These are phyloP conservation scores for Ustulina deusta DNA, from an alignment of 2,329 filamentous ascomycete species.

Conservation along the genomic window DNA sequence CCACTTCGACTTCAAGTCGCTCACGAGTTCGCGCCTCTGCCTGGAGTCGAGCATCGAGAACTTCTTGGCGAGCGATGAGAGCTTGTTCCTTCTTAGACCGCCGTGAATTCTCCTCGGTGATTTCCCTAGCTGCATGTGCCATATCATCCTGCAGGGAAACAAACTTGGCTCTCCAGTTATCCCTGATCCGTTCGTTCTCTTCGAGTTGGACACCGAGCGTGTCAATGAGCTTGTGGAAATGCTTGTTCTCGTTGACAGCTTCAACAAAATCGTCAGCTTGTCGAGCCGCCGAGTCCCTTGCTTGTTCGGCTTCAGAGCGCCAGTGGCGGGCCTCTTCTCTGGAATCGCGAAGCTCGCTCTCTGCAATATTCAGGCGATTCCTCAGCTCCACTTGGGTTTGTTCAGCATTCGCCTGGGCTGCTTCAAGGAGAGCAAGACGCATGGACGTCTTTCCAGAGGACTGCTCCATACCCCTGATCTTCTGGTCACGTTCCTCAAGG, in stretches of 20 bases:
- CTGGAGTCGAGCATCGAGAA: slow-evolving; percentile 80
- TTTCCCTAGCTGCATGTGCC: slow-evolving; percentile 79
- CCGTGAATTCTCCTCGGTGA: slow-evolving; percentile 83
- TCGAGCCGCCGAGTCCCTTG: slow-evolving; percentile 63
- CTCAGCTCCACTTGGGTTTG: slow-evolving; percentile 67
- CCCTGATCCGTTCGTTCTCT: slow-evolving; percentile 85
- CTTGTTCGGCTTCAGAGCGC: slow-evolving; percentile 71
- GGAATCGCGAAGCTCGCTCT: slow-evolving; percentile 66
- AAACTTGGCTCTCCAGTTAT: slow-evolving; percentile 86
- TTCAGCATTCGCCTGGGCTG: slow-evolving; percentile 70
- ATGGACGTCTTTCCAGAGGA: slow-evolving; percentile 66
- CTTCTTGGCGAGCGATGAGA: slow-evolving; percentile 81
- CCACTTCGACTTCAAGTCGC: slow-evolving; percentile 74
- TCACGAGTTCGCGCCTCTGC: slow-evolving; percentile 78
- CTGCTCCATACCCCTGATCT: slow-evolving; percentile 71
- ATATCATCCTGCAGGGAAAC: slow-evolving; percentile 89
- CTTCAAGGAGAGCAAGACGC: slow-evolving; percentile 75
- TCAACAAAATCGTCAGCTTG: slow-evolving; percentile 63
- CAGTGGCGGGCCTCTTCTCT: slow-evolving; percentile 70
- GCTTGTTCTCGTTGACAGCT: slow-evolving; percentile 72
- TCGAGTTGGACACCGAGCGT: slow-evolving; percentile 82
- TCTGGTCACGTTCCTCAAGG: slow-evolving; percentile 76
- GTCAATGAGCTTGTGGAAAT: slow-evolving; percentile 78
- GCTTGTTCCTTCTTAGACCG: slow-evolving; percentile 85
- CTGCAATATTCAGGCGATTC: slow-evolving; percentile 65